Conservation (phyloP, 2,329 filamentous ascomycete species). For the Blastomyces parvus region DNA sequence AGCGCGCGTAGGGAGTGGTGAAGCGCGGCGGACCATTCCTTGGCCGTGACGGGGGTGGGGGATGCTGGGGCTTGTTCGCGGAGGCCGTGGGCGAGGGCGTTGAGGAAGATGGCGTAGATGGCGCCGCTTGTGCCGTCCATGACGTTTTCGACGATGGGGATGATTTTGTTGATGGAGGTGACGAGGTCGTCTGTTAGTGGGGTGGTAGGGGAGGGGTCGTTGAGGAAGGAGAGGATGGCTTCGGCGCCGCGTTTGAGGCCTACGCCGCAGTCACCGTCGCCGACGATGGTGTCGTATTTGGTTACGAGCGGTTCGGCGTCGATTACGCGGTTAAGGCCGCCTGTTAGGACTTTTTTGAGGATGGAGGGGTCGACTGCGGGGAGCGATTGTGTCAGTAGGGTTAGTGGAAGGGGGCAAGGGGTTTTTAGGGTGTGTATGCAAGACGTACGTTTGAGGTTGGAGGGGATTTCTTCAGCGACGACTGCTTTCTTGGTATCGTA, state of each 20-base stretch:
- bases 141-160: slow-evolving; percentile 54
- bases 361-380: slow-evolving; percentile 11
- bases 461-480: slow-evolving; percentile 40
- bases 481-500: slow-evolving; percentile 35
- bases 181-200: slow-evolving; percentile 49
- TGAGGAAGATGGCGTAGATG: slow-evolving; percentile 80
- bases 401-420: background rate
- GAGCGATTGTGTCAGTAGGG: slow-evolving; percentile 1
- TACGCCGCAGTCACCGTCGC: slow-evolving; percentile 83
- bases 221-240: slow-evolving; percentile 40
- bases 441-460: slow-evolving; percentile 43
- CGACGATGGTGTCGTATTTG: slow-evolving; percentile 67
- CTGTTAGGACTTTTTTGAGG: slow-evolving; percentile 45
- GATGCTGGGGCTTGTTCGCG: slow-evolving; percentile 42
- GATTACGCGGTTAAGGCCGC: slow-evolving; percentile 51
- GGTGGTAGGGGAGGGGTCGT: slow-evolving; percentile 23
- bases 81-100: slow-evolving; percentile 65
- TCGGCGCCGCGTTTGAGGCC: slow-evolving; percentile 81
- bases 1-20: slow-evolving; percentile 61
- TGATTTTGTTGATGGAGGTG: slow-evolving; percentile 51
- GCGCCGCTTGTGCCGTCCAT: slow-evolving; percentile 73
- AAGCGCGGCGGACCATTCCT: slow-evolving; percentile 59
- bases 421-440: background rate
- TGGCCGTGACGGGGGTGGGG: slow-evolving; percentile 39
- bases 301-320: slow-evolving; percentile 57